phyloP scores from a whole-genome alignment of 805 yeast genomes.

The Jamesozyma piceae region DNA sequence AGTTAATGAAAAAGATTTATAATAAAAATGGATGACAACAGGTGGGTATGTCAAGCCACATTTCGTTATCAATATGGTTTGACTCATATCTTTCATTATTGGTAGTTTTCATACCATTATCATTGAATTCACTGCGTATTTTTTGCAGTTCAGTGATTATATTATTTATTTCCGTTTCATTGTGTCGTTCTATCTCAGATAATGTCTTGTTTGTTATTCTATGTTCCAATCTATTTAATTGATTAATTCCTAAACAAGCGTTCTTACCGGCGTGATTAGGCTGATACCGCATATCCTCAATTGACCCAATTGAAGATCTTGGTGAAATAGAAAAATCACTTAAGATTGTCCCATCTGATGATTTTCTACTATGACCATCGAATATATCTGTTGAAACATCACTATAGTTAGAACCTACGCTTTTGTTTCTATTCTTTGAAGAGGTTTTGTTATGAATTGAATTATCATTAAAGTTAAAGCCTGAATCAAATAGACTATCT shows the following conservation, averaged over 20 bases:
- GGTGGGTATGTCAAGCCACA: background rate
- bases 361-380: slow-evolving; percentile 1
- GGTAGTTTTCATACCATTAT: too few relatives aligned
- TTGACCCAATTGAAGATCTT: background rate
- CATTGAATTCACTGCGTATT: background rate
- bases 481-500: slow-evolving; percentile 3
- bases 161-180: background rate
- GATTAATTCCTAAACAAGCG: too few relatives aligned
- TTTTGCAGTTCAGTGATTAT: background rate
- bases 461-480: background rate
- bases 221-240: too few relatives aligned
- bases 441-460: too few relatives aligned
- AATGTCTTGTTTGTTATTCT: too few relatives aligned
- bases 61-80: background rate
- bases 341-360: slow-evolving; percentile 2
- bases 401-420: background rate
- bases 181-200: background rate
- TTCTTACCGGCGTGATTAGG: too few relatives aligned
- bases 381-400: background rate
- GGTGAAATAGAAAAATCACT: background rate
- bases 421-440: background rate
- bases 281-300: too few relatives aligned
- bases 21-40: too few relatives aligned
- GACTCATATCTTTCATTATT: too few relatives aligned
- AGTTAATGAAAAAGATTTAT: too few relatives aligned